Evolutionary conservation across 192 early-diverging fungal genomes (phyloP).

Genomic region (Umbelopsis isabellina): DNA sequence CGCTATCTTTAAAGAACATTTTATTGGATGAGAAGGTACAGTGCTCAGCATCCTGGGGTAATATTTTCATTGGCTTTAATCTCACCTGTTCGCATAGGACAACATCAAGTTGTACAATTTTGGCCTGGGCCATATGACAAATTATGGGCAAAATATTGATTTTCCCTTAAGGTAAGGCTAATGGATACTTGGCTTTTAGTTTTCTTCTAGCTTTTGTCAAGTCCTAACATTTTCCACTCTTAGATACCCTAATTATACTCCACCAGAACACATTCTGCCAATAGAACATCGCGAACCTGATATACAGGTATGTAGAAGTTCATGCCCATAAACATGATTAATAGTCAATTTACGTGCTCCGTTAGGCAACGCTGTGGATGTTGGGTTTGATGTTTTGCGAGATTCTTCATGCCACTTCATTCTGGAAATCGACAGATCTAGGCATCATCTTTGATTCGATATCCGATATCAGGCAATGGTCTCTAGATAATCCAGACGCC

Average conservation of each 20-base stretch:
- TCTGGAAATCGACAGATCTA: conserved; percentile 58
- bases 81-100: conserved; percentile 23
- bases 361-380: conserved; percentile 60
- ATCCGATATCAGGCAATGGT: conserved; percentile 38
- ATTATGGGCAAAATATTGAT: conserved; percentile 54
- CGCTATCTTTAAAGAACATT: conserved; percentile 50
- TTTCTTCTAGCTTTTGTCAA: background rate
- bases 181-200: background rate
- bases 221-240: background rate
- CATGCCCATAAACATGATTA: background rate
- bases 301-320: background rate
- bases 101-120: conserved; percentile 55
- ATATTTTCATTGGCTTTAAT: no score
- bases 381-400: conserved; percentile 55
- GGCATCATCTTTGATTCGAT: conserved; percentile 53
- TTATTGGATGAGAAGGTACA: conserved; percentile 52
- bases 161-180: conserved; percentile 59
- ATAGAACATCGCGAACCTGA: background rate
- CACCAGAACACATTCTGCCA: conserved; percentile 34
- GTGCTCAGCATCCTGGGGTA: no score
- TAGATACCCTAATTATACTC: conserved; percentile 47
- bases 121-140: conserved; percentile 64
- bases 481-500: conserved; percentile 24
- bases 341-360: background rate
- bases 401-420: conserved; percentile 53